phyloP scores from a whole-genome alignment of 2,329 filamentous ascomycete species.

The Alternaria incomplexa region DNA sequence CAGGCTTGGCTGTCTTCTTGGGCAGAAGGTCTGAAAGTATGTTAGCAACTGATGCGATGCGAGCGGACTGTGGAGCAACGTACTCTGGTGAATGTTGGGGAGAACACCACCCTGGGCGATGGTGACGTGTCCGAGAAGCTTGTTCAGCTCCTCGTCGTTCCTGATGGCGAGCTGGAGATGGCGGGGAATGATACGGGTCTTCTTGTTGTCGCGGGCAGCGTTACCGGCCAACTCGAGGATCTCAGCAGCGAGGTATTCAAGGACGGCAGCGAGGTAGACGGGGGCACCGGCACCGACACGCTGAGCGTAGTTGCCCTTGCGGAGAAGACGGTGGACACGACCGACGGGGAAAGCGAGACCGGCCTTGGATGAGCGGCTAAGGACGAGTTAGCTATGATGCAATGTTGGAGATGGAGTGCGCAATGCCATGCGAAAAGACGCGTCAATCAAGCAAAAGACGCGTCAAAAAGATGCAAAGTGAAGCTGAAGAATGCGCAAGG shows the following conservation, averaged over 20 bases:
- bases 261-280: slow-evolving; percentile 95
- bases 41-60: slow-evolving; percentile 48
- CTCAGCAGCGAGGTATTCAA: slow-evolving; percentile 98
- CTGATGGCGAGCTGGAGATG: slow-evolving; percentile 99
- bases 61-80: slow-evolving; percentile 50
- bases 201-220: slow-evolving; percentile 99
- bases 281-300: slow-evolving; percentile 98
- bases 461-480: slow-evolving; percentile 7
- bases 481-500: slow-evolving; percentile 6
- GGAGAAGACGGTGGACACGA: slow-evolving; percentile 98
- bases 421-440: slow-evolving; percentile 29
- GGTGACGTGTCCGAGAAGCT: slow-evolving; percentile 93
- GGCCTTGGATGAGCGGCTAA: slow-evolving; percentile 97
- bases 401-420: slow-evolving; percentile 21
- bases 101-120: slow-evolving; percentile 97
- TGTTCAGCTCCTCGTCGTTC: slow-evolving; percentile 99
- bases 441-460: slow-evolving; percentile 22
- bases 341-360: slow-evolving; percentile 98
- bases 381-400: slow-evolving; percentile 35
- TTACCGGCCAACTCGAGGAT: slow-evolving; percentile 99
- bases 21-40: slow-evolving; percentile 81
- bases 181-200: slow-evolving; percentile 99
- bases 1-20: slow-evolving; percentile 97
- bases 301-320: slow-evolving; percentile 99
- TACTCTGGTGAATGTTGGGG: slow-evolving; percentile 97